Conservation (phyloP, 2,329 filamentous ascomycete genomes). For the Diaporthe aspalathi region DNA sequence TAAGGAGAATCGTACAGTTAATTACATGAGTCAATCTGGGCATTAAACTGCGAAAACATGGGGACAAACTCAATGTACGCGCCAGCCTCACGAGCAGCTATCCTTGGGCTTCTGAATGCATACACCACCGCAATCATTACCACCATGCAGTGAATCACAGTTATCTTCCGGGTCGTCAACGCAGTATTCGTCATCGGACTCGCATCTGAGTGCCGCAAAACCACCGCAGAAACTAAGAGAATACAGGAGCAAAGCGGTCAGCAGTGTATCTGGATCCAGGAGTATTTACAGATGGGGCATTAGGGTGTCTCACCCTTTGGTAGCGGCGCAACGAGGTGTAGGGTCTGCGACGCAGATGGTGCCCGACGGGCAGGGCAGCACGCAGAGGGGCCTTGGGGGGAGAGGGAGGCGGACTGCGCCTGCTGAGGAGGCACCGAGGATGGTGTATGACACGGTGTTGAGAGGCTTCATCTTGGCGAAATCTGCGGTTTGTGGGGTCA, state of each 20-base stretch:
- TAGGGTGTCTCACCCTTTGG: constrained; percentile 10
- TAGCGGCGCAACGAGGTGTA: constrained; percentile 8
- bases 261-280: not conserved
- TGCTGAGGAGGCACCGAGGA: not conserved
- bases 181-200: constrained; percentile 44
- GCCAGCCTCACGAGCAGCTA: not conserved
- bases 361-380: constrained; percentile 4
- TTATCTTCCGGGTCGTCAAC: constrained; percentile 56
- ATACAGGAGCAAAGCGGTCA: not conserved
- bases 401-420: not conserved
- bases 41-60: not conserved
- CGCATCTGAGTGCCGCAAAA: not conserved
- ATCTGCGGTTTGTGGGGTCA: not conserved
- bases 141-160: constrained; percentile 53
- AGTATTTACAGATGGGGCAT: too few relatives aligned
- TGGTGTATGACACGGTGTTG: not conserved
- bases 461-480: not conserved
- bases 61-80: not conserved
- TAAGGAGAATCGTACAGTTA: too few relatives aligned
- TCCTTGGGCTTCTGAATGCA: constrained; percentile 45
- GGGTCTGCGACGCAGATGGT: constrained; percentile 33
- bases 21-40: not conserved
- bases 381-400: not conserved
- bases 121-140: constrained; percentile 56
- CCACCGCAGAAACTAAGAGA: constrained; percentile 22